Evolutionary conservation across 2,329 filamentous ascomycete species (phyloP).

Genomic region (Blumeria hordei): DNA sequence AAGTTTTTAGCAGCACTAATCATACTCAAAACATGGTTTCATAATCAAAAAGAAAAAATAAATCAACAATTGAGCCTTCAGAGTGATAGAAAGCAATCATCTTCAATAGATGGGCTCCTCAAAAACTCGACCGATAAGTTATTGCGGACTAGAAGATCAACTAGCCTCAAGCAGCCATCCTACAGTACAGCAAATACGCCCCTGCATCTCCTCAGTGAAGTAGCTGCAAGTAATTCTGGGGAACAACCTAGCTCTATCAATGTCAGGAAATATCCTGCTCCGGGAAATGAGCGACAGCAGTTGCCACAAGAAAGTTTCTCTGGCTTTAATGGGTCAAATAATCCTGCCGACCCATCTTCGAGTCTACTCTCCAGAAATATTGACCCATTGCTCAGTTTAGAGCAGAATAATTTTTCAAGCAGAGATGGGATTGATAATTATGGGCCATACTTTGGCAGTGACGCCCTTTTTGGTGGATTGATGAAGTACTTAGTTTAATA

Average conservation of each 20-base stretch:
- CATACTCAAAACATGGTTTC: conserved; percentile 42
- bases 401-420: conserved; percentile 9
- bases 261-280: conserved; percentile 6
- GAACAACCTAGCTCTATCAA: conserved; percentile 8
- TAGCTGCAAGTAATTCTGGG: conserved; percentile 16
- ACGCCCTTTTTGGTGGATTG: conserved; percentile 11
- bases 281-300: conserved; percentile 7
- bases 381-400: conserved; percentile 12
- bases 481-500: conserved; percentile 5
- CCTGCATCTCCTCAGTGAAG: conserved; percentile 19
- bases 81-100: neutral
- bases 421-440: conserved; percentile 14
- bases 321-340: neutral
- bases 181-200: conserved; percentile 15
- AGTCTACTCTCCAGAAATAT: conserved; percentile 7
- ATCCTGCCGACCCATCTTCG: conserved; percentile 4
- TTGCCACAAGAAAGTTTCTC: conserved; percentile 3
- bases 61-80: neutral
- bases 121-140: conserved; percentile 1
- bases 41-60: conserved; percentile 12
- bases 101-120: neutral
- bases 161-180: conserved; percentile 3
- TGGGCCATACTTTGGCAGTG: conserved; percentile 12
- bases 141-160: conserved; percentile 4
- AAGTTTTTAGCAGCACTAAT: conserved; percentile 49